Base-by-base conservation (phyloP, 1,284 basidiomycete genomes). In the Kalmanozyma brasiliensis region DNA sequence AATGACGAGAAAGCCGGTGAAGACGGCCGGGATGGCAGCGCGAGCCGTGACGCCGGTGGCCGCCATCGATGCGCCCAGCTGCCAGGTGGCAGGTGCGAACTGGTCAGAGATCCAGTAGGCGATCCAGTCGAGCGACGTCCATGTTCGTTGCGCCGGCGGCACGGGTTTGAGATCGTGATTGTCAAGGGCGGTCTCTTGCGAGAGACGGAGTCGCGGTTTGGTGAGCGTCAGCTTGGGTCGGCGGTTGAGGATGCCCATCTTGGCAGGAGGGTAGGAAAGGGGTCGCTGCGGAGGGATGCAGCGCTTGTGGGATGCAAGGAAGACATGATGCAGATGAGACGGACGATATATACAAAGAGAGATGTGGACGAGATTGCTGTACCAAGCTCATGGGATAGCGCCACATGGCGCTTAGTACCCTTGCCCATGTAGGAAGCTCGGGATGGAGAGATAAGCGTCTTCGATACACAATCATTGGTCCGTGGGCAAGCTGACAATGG, bases 81-180 rank as follows among this genome's bases (percentile, higher is more conserved):
- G 51, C 51, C 55, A 65, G 16, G 55, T 60, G 32, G 62, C 62
- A 11, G 62, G 62, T 0, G 62, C 56, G 16, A 58, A 65, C 44
- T 59, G 55, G 23, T 65, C 62, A 22, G 62, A 65, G 44, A 60
- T 48, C 62, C 62, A 65, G 40, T 58, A 58, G 16, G 52, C 52
- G 40, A 65, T 41, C 59, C 59, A 61, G 26, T 61, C 59, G 36
- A 53, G 19, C 11, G 52, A 20, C 1, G 42, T 33, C 59, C 59
- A 61, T 32, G 59, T 61, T 23, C 47, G 45, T 29, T 47, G 43
- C 9, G 40, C 6, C 0, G 51, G 51, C 3, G 59, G 59, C 1
- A 61, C 47, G 5, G 59, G 59, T 8, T 41, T 37, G 29, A 61
- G 42, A 16, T 61, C 51, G 35, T 61, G 51, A n/a, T 61, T 61